Evolutionary conservation across 306 rosid species (phyloP), one percentile per base, ranked within the genome.

Genomic region (Carpinus fangiana): DNA sequence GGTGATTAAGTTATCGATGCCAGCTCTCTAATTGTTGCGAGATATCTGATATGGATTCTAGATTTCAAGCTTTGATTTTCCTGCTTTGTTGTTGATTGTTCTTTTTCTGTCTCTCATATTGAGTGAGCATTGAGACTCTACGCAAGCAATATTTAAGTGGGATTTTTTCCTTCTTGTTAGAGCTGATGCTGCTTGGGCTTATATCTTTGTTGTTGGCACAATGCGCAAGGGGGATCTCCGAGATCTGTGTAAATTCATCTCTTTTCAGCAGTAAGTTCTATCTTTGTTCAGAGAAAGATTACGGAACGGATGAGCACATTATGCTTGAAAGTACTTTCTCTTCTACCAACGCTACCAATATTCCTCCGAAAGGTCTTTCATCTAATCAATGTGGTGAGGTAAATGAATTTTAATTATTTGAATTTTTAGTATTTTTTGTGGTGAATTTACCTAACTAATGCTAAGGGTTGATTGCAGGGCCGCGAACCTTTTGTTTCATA

Each of bases 401-500:
- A 88, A 85, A 66, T 38, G 70, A 16, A 69, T 78, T 38, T 41
- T 60, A 76, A 59, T 46, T 46, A 31, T 14, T 72, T 70, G 59
- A 31, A 43, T 28, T 55, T 41, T 8, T 75, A 28, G 5, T 18
- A 41, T 57, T 59, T 59, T 7, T 57, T 23, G 48, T 10, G n/a
- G 11, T 21, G 70, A 52, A 36, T 56, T 43, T 34, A 13, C 78
- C 67, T 84, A 69, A 23, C 51, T 52, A 53, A 59, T 55, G 69
- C 41, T 73, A 36, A 81, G 70, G 53, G 65, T 74, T 83, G 73
- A 82, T 67, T 80, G 81, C 92, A 95, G 97, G 97, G 96, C 21
- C 97, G 83, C 34, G 98, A 95, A 83, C 98, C 98, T 43, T 95
- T 95, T 57, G 98, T 95, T 85, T 95, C 98, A 20, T 93, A 95